Evolutionary conservation across 495 filamentous ascomycete species (phyloP).

Genomic region (Hyaloscypha finlandica): DNA sequence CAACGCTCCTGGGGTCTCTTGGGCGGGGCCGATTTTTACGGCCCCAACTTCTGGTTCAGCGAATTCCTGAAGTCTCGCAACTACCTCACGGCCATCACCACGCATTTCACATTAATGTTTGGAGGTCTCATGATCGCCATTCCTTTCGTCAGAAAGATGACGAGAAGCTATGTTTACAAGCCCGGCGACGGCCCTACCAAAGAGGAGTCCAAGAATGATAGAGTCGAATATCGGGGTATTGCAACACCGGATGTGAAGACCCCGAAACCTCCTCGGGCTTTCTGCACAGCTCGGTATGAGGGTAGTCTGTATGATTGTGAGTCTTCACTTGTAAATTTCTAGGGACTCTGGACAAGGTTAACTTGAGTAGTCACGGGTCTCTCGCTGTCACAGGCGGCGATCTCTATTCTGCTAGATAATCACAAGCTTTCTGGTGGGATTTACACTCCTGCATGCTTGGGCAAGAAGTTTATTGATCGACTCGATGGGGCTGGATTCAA

Average conservation of each 20-base stretch:
- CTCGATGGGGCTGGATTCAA: slow-evolving; percentile 64
- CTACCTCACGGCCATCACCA: slow-evolving; percentile 52
- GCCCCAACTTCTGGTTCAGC: slow-evolving; percentile 68
- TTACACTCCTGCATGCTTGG: slow-evolving; percentile 81
- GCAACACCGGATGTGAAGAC: slow-evolving; percentile 59
- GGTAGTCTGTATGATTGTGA: slow-evolving; percentile 67
- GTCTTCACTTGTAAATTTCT: slow-evolving; percentile 27
- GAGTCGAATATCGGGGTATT: slow-evolving; percentile 65
- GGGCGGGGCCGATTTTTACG: slow-evolving; percentile 62
- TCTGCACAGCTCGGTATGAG: slow-evolving; percentile 58
- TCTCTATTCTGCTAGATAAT: slow-evolving; percentile 67
- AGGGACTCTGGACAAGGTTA: background rate
- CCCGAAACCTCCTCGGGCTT: slow-evolving; percentile 45
- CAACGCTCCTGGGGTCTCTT: slow-evolving; percentile 78
- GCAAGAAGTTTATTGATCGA: slow-evolving; percentile 73
- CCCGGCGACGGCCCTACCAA: slow-evolving; percentile 68
- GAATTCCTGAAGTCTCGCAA: slow-evolving; percentile 68
- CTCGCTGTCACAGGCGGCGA: slow-evolving; percentile 68
- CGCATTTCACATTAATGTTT: slow-evolving; percentile 58
- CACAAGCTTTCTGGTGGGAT: slow-evolving; percentile 67
- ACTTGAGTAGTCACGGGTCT: slow-evolving; percentile 61
- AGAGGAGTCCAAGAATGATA: slow-evolving; percentile 58
- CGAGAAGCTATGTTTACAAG: slow-evolving; percentile 54
- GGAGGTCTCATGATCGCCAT: slow-evolving; percentile 54
- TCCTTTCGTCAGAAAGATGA: slow-evolving; percentile 54